Evolutionary conservation across 495 filamentous ascomycete genomes (phyloP), one percentile per base, ranked within the genome.

Genomic region (Acidiella bohemica): DNA sequence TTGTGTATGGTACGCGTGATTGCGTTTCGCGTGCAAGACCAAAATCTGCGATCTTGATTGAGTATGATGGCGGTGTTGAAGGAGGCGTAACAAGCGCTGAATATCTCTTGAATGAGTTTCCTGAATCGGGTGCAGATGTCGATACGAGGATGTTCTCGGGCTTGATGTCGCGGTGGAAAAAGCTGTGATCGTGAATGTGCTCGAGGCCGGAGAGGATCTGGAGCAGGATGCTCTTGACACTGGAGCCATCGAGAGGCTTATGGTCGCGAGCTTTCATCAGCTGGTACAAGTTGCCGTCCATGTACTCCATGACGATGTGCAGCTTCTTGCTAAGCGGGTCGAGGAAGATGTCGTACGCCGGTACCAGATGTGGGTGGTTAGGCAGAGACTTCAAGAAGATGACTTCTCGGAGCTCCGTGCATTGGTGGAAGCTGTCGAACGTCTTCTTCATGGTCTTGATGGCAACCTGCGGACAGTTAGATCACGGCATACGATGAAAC

Each of bases 391-490:
- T 73, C 18, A 99, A 68, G 64, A 99, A 99, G 58, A 96, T 86
- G 37, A 99, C 92, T 59, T 99, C 92, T 42, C 90, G 75, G 32
- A 99, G 67, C 55, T 99, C 90, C 44, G 93, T 58, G 58, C 92
- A 96, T 28, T 82, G 83, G 17, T 68, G 62, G 54, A 96, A 83
- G 3, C 82, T 88, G 26, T 96, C 87, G 50, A 96, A 99, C 0
- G 81, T 84, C 72, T 99, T 99, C 71, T 99, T 99, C 92, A 99
- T 96, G 13, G 90, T 95, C 67, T 99, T 99, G 58, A 99, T 94
- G 2, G 90, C 90, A 51, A 97, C 85, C 90, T 97, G 20, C 20
- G 22, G 10, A 25, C 31, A 19, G 29, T 32, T 31, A 31, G 24
- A 23, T 33, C 17, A 21, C 22, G n/a, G n/a, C n/a, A n/a, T n/a